These are phyloP conservation scores for Pterulicium gracile DNA, from an alignment of 1,284 basidiomycete genomes.

Conservation along the genomic window DNA sequence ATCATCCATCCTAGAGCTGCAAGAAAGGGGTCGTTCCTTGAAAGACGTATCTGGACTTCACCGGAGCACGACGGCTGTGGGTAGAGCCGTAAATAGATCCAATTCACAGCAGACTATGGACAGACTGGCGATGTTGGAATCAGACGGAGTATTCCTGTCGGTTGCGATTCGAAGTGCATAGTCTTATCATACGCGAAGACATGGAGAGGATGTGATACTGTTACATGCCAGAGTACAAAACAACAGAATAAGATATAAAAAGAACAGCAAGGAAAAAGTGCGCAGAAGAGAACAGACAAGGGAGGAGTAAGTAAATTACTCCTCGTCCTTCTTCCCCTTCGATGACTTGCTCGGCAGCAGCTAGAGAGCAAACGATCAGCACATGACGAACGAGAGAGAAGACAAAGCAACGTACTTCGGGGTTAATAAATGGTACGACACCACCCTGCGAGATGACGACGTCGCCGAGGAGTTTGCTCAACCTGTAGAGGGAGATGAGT, in stretches of 20 bases:
- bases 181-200: no score
- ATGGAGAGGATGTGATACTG: background rate
- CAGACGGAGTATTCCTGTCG: no score
- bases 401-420: conserved; percentile 13
- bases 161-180: no score
- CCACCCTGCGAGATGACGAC: conserved; percentile 89
- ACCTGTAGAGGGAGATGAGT: conserved; percentile 21
- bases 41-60: no score
- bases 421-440: conserved; percentile 67
- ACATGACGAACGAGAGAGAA: background rate
- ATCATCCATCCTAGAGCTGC: no score
- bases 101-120: no score
- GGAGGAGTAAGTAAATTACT: conserved; percentile 16
- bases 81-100: no score
- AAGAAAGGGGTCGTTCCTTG: no score
- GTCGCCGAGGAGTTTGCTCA: conserved; percentile 70
- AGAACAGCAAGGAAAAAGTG: background rate
- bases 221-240: background rate
- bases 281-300: background rate
- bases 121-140: no score
- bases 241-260: background rate
- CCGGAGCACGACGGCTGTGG: no score
- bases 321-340: conserved; percentile 26
- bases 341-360: conserved; percentile 37
- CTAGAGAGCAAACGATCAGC: conserved; percentile 13